Percentiles rank a stretch among this genome's conserved stretches.
Conservation (phyloP, 1,284 basidiomycete genomes). For the Cystobasidium pallidum region DNA sequence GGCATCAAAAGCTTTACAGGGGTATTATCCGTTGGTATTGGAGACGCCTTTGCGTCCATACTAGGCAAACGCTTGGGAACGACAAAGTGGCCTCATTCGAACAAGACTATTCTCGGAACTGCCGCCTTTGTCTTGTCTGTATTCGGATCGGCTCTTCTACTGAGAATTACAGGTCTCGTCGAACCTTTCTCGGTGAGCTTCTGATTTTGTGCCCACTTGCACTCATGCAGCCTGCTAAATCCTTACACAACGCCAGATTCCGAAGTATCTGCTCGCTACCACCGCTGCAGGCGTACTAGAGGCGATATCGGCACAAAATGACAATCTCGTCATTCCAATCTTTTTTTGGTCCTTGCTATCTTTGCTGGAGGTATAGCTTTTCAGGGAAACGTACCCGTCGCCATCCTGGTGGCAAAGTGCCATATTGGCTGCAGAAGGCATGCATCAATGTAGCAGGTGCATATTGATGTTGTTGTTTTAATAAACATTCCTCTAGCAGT, state of each 20-base stretch:
- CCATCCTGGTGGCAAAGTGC: no score
- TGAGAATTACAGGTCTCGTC: constrained; percentile 71
- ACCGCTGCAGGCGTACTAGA: constrained; percentile 73
- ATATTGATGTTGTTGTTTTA: no score
- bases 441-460: no score
- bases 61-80: constrained; percentile 81
- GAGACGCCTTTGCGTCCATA: constrained; percentile 91
- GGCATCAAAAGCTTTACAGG: constrained; percentile 84
- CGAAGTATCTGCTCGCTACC: constrained; percentile 59
- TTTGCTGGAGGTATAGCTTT: constrained; percentile 39
- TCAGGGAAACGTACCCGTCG: no score
- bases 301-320: constrained; percentile 87
- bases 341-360: constrained; percentile 44
- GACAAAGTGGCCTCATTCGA: constrained; percentile 78
- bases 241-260: constrained; percentile 56
- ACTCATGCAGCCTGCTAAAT: no score
- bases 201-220: no score
- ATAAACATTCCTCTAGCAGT: no score
- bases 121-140: constrained; percentile 78
- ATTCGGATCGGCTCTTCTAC: constrained; percentile 67
- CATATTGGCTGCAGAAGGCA: no score
- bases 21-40: constrained; percentile 84
- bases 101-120: constrained; percentile 92
- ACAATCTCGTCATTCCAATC: constrained; percentile 71
- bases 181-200: constrained; percentile 73